A percentile compares a stretch with the other conserved stretches of the same genome.
Conservation (phyloP, 768 basidiomycete genomes). For the Tylopilus subfusipes region DNA sequence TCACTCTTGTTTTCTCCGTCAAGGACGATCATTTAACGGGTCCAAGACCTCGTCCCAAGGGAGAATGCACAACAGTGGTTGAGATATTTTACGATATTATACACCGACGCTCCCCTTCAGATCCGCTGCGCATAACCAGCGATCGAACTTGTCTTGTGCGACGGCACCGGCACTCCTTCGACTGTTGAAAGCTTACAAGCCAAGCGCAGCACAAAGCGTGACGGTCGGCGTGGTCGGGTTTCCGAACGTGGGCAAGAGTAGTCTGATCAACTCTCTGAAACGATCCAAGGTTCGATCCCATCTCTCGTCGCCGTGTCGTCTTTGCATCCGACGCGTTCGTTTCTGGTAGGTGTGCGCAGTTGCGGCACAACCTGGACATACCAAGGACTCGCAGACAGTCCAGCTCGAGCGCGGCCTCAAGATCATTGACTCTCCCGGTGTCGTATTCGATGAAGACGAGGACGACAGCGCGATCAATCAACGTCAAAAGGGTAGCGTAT, state of each 20-base stretch:
- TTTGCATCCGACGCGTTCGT: neutral
- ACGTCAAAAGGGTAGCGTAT: conserved; percentile 50
- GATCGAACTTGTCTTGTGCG: conserved; percentile 73
- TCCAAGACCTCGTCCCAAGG: conserved; percentile 82
- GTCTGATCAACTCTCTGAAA: conserved; percentile 89
- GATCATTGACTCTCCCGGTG: conserved; percentile 94
- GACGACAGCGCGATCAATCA: conserved; percentile 44
- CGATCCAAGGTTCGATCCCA: conserved; percentile 59
- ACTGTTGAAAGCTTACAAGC: conserved; percentile 80
- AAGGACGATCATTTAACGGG: neutral
- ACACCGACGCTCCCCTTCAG: conserved; percentile 94
- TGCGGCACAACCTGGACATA: conserved; percentile 92
- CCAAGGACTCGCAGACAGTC: conserved; percentile 85
- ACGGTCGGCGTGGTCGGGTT: conserved; percentile 94
- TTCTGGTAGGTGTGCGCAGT: conserved; percentile 76
- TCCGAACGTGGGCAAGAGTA: conserved; percentile 97
- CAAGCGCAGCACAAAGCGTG: conserved; percentile 58
- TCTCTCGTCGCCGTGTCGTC: neutral
- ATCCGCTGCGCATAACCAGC: conserved; percentile 69
- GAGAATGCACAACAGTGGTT: conserved; percentile 90
- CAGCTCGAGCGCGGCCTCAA: conserved; percentile 90
- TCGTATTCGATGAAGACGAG: too few species aligned
- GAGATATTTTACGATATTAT: conserved; percentile 82
- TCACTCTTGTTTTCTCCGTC: neutral
- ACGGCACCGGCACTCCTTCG: conserved; percentile 76